A percentile compares a stretch with the other conserved stretches of the same genome.
Evolutionary conservation across 129 eudicot genomes (phyloP).

Genomic region (Daucus carota): DH1_v3.0 NC_030381.2:45615501-45616000

Average conservation of each 20-base stretch:
- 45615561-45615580: constrained; percentile 86
- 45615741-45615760: background rate
- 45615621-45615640: constrained; percentile 97
- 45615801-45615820: background rate
- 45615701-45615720: background rate
- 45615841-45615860: background rate
- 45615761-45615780: background rate
- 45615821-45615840: background rate
- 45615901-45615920: background rate
- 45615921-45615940: background rate
- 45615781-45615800: background rate
- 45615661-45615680: constrained; percentile 34
- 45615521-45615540: constrained; percentile 89
- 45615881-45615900: background rate
- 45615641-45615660: constrained; percentile 56
- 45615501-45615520: constrained; percentile 89
- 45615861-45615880: background rate
- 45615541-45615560: constrained; percentile 71
- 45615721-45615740: background rate
- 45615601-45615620: constrained; percentile 95
- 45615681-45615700: background rate
- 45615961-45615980: background rate
- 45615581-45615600: constrained; percentile 95
- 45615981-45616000: background rate
- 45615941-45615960: no score